Base-by-base conservation (phyloP, 148 eudicot genomes). In the Rhododendron henanense region DNA sequence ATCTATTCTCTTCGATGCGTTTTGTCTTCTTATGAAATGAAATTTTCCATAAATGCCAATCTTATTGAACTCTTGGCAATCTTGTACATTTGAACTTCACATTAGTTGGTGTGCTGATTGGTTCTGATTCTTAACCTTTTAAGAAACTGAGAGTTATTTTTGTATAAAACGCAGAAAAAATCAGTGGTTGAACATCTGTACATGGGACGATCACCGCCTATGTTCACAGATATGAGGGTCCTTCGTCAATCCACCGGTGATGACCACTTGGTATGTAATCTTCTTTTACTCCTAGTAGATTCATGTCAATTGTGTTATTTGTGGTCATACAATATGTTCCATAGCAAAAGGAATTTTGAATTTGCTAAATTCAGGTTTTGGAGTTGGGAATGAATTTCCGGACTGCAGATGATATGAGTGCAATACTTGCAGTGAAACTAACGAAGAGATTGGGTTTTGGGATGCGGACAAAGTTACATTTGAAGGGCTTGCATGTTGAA, bases 321-420 rank as follows among this genome's bases (percentile, higher is more conserved):
- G 33, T 57, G 33, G 33, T 23, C n/a, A 48, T 77, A 82, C 61
- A 82, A 65, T 79, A 19, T 84, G 21, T 71, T 81, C 84, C n/a
- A 51, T 19, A 50, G 83, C 39, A 28, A 61, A 35, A 51, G 74
- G 50, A 47, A 63, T 63, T 37, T 82, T 16, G 28, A 44, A 81
- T 78, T 73, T 13, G 76, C 53, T 85, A 19, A 48, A 25, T 89
- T 84, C 88, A 97, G 99, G 98, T 95, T 65, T 87, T 97, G 89
- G 98, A 95, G 90, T 89, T 95, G 47, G 99, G 99, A 19, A 83
- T 97, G 92, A 94, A 93, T 90, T 97, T 94, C 86, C 90, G 90
- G 83, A 93, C 96, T 21, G 96, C 96, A 55, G 98, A 94, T 86
- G 98, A 97, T 88, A 97, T 97, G 98, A 94, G 92, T 88, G 98